Evolutionary conservation across 148 eudicot genomes (phyloP), one percentile per base, ranked within the genome.

Genomic region (Vaccinium corymbosum): DNA sequence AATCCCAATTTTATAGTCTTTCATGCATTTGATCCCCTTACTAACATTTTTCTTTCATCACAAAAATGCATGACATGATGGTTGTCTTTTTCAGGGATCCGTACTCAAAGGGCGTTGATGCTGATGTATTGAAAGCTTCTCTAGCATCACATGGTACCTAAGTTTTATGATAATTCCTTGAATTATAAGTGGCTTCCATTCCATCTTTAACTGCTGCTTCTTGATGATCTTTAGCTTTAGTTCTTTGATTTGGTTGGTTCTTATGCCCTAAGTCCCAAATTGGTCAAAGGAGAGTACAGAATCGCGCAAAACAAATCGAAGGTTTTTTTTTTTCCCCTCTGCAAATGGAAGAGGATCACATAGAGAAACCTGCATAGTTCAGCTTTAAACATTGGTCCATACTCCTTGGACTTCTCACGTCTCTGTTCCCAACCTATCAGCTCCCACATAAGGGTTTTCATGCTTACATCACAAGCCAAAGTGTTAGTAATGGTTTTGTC

Each of bases 21-120:
- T 22, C 14, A 22, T 64, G 71, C 71, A 64, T 62, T 61, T 61
- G 68, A 61, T 61, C 35, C 27, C 27, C 70, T 62, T 22, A 7
- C 29, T 0, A 10, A n/a, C 27, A n/a, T 13, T 1, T 12, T n/a
- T 5, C 12, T 78, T 27, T 11, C 29, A 7, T 56, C 19, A 27
- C 61, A 50, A 14, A 22, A 78, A 50, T 20, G 81, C 68, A 66
- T 78, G 83, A 17, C 13, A 32, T 80, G 83, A 49, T n/a, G 79
- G 12, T 76, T n/a, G 16, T 76, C 25, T 64, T 48, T 85, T 59
- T 68, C 92, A 95, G 98, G 98, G 94, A 95, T 88, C 97, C 98
- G 52, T 87, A 90, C 88, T 93, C 94, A 29, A 91, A 80, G 73
- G 86, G 86, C 11, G 10, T 80, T 72, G 80, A 80, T 85, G 27